Base-by-base conservation (phyloP, 2,329 filamentous ascomycete species). In the Dothistroma pini region DNA sequence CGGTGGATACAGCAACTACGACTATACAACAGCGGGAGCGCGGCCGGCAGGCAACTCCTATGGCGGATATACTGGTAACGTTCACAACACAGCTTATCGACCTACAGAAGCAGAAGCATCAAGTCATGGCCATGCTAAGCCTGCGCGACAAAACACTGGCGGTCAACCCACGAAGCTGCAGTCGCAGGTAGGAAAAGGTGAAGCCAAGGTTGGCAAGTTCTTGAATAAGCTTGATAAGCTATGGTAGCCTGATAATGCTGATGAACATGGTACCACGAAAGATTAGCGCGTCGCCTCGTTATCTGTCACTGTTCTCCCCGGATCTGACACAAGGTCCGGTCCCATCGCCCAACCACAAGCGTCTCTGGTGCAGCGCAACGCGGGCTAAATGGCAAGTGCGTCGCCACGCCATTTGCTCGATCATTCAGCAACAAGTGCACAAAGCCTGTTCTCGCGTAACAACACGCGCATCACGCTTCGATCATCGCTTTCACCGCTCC, bases 11-110 rank as follows among this genome's bases (percentile, higher is more conserved):
- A 76, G 84, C 21, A 81, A 83, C 63, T 89, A 84, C 68, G 73
- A 72, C 44, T 83, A 83, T 58, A 68, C 68, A 0, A 66, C 67
- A 31, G 69, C 74, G 14, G 72, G 72, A 7, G 72, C 70, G 22
- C 25, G 57, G 4, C 61, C 58, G 10, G 50, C 61, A 4, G 56
- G 66, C 5, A 68, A 67, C n/a, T 58, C 65, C 19, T 61, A 68
- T 19, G 74, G 77, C 7, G 71, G 71, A 3, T 89, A 88, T 61
- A 63, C 58, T 4, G 71, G 68, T 21, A 73, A 75, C 8, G 76
- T 91, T 48, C 89, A 92, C 69, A 82, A 86, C 69, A 88, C 91
- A 73, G 75, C 86, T 19, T 92, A 91, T 71, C 76, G 85, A 58
- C 89, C 89, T 1, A 88, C 85, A 5, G 86, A 89, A 72, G 76